phyloP scores from a whole-genome alignment of 2,329 filamentous ascomycete genomes.

The Aureobasidium leucospermi region DNA sequence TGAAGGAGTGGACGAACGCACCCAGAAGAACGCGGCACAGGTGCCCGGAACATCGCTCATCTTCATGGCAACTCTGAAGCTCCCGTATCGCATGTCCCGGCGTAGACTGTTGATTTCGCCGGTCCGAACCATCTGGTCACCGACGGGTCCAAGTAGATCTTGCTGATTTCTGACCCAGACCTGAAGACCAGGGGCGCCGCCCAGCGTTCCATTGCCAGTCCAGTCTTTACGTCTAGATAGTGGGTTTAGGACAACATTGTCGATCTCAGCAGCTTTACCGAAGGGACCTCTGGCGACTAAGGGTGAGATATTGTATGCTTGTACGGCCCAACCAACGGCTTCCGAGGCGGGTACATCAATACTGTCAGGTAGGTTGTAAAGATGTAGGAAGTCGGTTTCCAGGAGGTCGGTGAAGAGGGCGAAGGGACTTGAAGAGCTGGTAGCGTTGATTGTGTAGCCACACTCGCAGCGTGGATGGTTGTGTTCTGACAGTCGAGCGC shows the following conservation, averaged over 20 bases:
- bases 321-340: conserved; percentile 54
- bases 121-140: conserved; percentile 45
- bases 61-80: conserved; percentile 61
- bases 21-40: conserved; percentile 75
- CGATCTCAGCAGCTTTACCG: conserved; percentile 54
- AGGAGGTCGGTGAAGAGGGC: conserved; percentile 60
- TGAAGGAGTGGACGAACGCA: conserved; percentile 28
- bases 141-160: conserved; percentile 24
- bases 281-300: conserved; percentile 53
- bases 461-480: conserved; percentile 51
- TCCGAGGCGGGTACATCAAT: conserved; percentile 7
- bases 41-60: conserved; percentile 56
- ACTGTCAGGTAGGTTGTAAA: conserved; percentile 37
- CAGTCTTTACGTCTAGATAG: conserved; percentile 37
- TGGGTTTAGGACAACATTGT: conserved; percentile 52
- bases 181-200: conserved; percentile 46
- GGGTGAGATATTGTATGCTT: conserved; percentile 59
- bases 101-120: conserved; percentile 58
- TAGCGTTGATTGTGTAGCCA: conserved; percentile 55
- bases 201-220: conserved; percentile 38
- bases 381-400: conserved; percentile 63
- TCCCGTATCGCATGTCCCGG: conserved; percentile 61
- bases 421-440: conserved; percentile 27
- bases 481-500: not conserved
- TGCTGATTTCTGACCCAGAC: conserved; percentile 45